phyloP scores from a whole-genome alignment of 1,139 yeast genomes.

The Zygosaccharomyces sapae region DNA sequence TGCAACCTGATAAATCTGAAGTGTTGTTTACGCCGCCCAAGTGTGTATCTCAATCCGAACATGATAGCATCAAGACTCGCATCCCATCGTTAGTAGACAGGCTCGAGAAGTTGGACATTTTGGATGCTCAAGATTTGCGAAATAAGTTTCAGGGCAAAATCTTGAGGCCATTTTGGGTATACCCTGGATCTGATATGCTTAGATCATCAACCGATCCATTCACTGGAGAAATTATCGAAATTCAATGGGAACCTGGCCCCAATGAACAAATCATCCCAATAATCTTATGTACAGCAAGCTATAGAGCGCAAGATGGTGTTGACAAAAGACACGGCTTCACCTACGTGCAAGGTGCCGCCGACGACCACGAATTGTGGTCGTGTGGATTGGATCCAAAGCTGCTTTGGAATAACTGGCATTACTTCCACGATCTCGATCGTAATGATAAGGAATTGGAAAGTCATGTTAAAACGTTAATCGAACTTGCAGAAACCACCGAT shows the following conservation, averaged over 20 bases:
- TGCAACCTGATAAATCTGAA: slow-evolving; percentile 31
- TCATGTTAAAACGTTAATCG: slow-evolving; percentile 17
- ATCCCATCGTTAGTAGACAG: slow-evolving; percentile 50
- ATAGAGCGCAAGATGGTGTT: slow-evolving; percentile 52
- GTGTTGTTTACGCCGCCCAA: slow-evolving; percentile 49
- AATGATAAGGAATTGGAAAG: slow-evolving; percentile 42
- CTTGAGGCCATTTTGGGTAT: slow-evolving; percentile 65
- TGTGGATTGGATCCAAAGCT: slow-evolving; percentile 47
- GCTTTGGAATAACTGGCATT: slow-evolving; percentile 51
- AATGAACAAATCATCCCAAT: slow-evolving; percentile 41
- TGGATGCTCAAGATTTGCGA: slow-evolving; percentile 38
- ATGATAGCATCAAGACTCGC: slow-evolving; percentile 45
- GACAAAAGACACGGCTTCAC: slow-evolving; percentile 44
- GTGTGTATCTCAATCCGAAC: slow-evolving; percentile 60
- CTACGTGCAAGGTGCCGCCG: slow-evolving; percentile 90
- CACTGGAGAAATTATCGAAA: slow-evolving; percentile 28
- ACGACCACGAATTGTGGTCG: slow-evolving; percentile 89
- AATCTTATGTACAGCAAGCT: slow-evolving; percentile 62
- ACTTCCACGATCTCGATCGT: slow-evolving; percentile 38
- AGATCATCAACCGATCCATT: slow-evolving; percentile 24
- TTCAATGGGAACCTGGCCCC: slow-evolving; percentile 22
- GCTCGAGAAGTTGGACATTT: slow-evolving; percentile 41
- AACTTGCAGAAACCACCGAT: slow-evolving; percentile 4
- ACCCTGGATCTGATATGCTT: slow-evolving; percentile 48
- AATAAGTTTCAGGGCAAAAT: slow-evolving; percentile 42